Percentiles rank a stretch among this genome's conserved stretches.
Evolutionary conservation across 306 rosid species (phyloP).

Genomic region (Castanopsis chinensis): DNA sequence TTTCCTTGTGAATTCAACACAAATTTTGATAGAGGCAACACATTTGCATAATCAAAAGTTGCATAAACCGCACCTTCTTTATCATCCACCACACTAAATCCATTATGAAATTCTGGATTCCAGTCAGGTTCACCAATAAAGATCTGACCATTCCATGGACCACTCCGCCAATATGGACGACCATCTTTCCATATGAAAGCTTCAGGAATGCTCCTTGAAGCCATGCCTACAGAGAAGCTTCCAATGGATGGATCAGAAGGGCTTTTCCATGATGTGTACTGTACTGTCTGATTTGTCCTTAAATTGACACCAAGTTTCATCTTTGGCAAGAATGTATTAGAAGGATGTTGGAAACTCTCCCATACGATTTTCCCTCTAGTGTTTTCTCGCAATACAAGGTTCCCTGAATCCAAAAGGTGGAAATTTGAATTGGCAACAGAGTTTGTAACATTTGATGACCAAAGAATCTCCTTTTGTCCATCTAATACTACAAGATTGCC

Average conservation of each 20-base stretch:
- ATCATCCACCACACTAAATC: slow-evolving; percentile 16
- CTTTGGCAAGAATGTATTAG: slow-evolving; percentile 5
- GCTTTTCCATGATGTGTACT: slow-evolving; percentile 28
- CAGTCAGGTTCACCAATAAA: slow-evolving; percentile 38
- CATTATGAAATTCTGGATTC: slow-evolving; percentile 24
- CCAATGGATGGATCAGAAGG: slow-evolving; percentile 38
- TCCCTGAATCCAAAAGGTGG: slow-evolving; percentile 38
- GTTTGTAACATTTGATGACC: slow-evolving; percentile 38
- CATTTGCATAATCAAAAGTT: neutral
- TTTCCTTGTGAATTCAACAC: slow-evolving; percentile 26
- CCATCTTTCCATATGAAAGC: slow-evolving; percentile 29
- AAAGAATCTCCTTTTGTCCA: slow-evolving; percentile 5
- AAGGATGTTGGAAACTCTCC: slow-evolving; percentile 43
- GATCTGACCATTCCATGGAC: slow-evolving; percentile 45
- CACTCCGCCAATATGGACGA: slow-evolving; percentile 33
- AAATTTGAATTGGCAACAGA: slow-evolving; percentile 7
- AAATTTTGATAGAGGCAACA: neutral
- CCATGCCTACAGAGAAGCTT: slow-evolving; percentile 22
- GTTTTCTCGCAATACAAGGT: slow-evolving; percentile 18
- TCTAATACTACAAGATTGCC: slow-evolving; percentile 38
- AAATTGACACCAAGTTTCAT: slow-evolving; percentile 11
- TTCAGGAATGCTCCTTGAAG: slow-evolving; percentile 20
- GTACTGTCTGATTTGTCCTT: neutral
- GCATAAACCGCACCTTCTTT: slow-evolving; percentile 11
- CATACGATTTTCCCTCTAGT: slow-evolving; percentile 14